phyloP scores from a whole-genome alignment of 768 basidiomycete species.

The Rhodotorula graminis region DNA sequence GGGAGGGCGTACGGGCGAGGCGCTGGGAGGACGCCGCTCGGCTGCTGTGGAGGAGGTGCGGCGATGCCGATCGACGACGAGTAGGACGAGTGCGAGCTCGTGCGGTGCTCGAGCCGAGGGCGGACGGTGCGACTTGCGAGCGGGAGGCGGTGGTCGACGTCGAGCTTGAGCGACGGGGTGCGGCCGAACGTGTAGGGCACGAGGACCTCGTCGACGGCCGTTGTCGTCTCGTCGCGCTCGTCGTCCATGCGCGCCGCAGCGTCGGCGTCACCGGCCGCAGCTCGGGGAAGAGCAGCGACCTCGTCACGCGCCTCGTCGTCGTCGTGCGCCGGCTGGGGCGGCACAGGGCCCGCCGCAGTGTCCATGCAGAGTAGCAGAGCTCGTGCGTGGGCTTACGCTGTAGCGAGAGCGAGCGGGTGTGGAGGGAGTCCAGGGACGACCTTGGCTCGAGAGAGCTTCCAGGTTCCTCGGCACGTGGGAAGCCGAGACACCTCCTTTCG shows the following conservation, averaged over 20 bases:
- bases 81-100: neutral
- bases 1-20: slow-evolving; percentile 1
- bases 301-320: neutral
- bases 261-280: too few species aligned
- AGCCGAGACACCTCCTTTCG: too few species aligned
- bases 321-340: neutral
- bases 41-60: too few species aligned
- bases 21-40: neutral
- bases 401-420: too few species aligned
- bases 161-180: slow-evolving; percentile 6
- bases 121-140: neutral
- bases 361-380: too few species aligned
- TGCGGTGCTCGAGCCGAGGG: neutral
- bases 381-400: too few species aligned
- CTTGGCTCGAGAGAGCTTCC: too few species aligned
- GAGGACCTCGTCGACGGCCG: neutral
- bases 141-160: neutral
- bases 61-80: neutral
- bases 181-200: slow-evolving; percentile 4
- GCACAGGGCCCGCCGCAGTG: too few species aligned
- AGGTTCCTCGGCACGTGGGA: too few species aligned
- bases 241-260: neutral
- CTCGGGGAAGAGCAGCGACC: neutral
- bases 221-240: neutral
- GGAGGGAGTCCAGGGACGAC: too few species aligned